Evolutionary conservation across 2,329 filamentous ascomycete genomes (phyloP), one percentile per base, ranked within the genome.

Genomic region (Aspergillus alliaceus): DNA sequence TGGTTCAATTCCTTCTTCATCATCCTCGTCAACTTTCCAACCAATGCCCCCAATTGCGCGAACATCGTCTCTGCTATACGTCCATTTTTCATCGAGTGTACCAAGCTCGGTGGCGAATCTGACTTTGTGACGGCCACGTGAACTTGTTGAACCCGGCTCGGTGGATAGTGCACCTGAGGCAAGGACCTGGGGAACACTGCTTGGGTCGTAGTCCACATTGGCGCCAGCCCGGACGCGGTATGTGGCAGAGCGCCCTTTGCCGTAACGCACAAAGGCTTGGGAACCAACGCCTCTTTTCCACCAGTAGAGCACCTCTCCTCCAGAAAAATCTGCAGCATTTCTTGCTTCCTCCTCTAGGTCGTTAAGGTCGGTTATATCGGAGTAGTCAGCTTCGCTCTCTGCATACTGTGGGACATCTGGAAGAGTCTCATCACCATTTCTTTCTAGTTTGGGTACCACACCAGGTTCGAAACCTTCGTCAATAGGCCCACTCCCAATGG

Each of bases 11-110:
- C 50, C 35, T 18, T 12, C 48, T 54, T 63, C 48, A 32, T 56
- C 37, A 29, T 65, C 59, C 8, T 58, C 59, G 35, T 63, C 54
- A 48, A 65, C 37, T 31, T 65, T 64, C 61, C 48, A 65, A 14
- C 61, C 57, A 14, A 65, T 49, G 1, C 63, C 53, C 40, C 63
- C 46, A 15, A 64, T 60, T 49, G 57, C 49, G 12, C 51, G 20
- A 3, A 65, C 54, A 29, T 63, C 14, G 12, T 60, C 37, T 24
- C 59, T 55, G 15, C 27, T 35, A 31, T 46, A 51, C 32, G 44
- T 32, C 47, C 47, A 56, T 29, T 11, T 15, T 20, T 56, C 54
- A 25, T 44, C n/a, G 22, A n/a, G 32, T n/a, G 15, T 51, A 20
- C 53, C 53, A 15, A 15, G 15, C 29, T 44, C 37, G 18, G 14